Percentiles rank a stretch among this genome's conserved stretches.
phyloP scores from a whole-genome alignment of 805 yeast genomes.

The Naumovozyma dairenensis region DNA sequence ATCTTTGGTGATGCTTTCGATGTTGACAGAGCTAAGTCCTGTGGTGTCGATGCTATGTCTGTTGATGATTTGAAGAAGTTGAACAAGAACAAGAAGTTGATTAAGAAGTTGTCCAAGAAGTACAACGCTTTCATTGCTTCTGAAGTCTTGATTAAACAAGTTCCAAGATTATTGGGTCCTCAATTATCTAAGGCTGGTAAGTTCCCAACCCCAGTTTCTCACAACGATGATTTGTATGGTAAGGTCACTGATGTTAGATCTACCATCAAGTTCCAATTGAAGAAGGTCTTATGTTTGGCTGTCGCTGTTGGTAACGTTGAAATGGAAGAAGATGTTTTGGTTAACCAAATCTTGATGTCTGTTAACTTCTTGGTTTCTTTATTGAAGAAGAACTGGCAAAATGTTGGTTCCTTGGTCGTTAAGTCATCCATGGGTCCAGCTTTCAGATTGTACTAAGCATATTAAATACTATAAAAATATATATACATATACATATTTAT shows the following conservation, averaged over 20 bases:
- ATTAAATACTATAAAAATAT: constrained; percentile 2
- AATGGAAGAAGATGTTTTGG: constrained; percentile 94
- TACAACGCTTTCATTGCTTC: constrained; percentile 99
- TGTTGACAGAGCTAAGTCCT: constrained; percentile 99
- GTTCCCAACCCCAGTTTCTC: constrained; percentile 99
- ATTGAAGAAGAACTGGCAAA: constrained; percentile 99
- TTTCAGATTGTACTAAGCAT: constrained; percentile 65
- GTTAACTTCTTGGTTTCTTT: constrained; percentile 98
- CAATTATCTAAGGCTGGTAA: constrained; percentile 99
- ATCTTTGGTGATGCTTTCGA: constrained; percentile 99
- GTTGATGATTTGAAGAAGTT: constrained; percentile 99
- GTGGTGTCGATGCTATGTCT: constrained; percentile 99
- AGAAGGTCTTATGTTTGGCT: constrained; percentile 98
- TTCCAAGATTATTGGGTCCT: constrained; percentile 99
- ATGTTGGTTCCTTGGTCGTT: constrained; percentile 98
- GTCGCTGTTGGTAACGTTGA: constrained; percentile 99
- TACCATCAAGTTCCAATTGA: constrained; percentile 99
- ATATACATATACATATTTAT: constrained; percentile 1
- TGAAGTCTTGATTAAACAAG: constrained; percentile 98
- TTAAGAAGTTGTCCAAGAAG: constrained; percentile 99
- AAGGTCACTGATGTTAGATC: constrained; percentile 97
- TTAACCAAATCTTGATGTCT: constrained; percentile 97
- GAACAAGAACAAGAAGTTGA: constrained; percentile 99
- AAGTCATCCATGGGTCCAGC: constrained; percentile 99
- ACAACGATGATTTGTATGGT: constrained; percentile 92